phyloP scores from a whole-genome alignment of 495 filamentous ascomycete genomes.

The Polyplosphaeria fusca region DNA sequence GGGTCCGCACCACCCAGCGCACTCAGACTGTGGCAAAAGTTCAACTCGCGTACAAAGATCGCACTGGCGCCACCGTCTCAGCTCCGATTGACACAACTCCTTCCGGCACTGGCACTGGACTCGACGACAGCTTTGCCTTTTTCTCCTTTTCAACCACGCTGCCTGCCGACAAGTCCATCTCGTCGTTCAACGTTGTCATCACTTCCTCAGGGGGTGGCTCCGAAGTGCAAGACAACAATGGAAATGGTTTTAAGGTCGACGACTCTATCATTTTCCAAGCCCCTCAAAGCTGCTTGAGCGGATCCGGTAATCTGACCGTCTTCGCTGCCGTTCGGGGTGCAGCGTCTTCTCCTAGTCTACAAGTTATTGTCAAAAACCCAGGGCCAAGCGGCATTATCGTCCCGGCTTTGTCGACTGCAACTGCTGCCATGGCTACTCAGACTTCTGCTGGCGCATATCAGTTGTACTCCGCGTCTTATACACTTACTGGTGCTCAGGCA shows the following conservation, averaged over 20 bases:
- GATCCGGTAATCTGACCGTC: slow-evolving; percentile 35
- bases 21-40: slow-evolving; percentile 37
- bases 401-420: slow-evolving; percentile 46
- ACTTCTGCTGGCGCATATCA: slow-evolving; percentile 52
- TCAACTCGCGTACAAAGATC: slow-evolving; percentile 40
- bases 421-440: slow-evolving; percentile 48
- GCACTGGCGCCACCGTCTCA: slow-evolving; percentile 42
- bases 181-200: slow-evolving; percentile 42
- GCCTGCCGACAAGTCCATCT: slow-evolving; percentile 39
- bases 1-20: slow-evolving; percentile 41
- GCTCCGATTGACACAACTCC: slow-evolving; percentile 44
- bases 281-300: slow-evolving; percentile 41
- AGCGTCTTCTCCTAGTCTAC: slow-evolving; percentile 42
- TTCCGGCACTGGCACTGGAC: slow-evolving; percentile 51
- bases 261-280: slow-evolving; percentile 43
- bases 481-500: slow-evolving; percentile 46
- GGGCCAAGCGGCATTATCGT: slow-evolving; percentile 45
- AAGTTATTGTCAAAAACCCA: slow-evolving; percentile 51
- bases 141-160: slow-evolving; percentile 40
- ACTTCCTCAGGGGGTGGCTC: slow-evolving; percentile 31
- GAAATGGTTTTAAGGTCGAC: slow-evolving; percentile 40
- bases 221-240: slow-evolving; percentile 41
- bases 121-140: slow-evolving; percentile 57
- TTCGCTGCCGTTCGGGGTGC: slow-evolving; percentile 46
- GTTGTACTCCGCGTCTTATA: slow-evolving; percentile 50